Evolutionary conservation across 306 rosid species (phyloP).

Genomic region (Crotalaria pallida): DNA sequence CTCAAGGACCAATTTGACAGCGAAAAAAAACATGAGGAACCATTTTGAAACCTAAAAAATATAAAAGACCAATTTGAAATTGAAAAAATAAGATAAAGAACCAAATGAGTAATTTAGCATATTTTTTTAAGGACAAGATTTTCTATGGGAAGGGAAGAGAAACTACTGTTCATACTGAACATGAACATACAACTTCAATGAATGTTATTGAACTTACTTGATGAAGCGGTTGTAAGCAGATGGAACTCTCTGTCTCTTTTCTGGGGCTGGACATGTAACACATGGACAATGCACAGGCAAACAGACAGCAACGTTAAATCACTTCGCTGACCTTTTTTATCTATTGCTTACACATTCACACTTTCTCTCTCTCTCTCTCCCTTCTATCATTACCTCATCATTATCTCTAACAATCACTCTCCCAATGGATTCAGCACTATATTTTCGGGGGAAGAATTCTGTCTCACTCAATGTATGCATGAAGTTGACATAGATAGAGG

Average conservation of each 20-base stretch:
- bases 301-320: slow-evolving; percentile 38
- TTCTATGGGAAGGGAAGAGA: no score
- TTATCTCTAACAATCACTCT: slow-evolving; percentile 37
- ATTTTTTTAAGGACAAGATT: no score
- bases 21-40: no score
- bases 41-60: no score
- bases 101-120: no score
- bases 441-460: slow-evolving; percentile 35
- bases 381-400: slow-evolving; percentile 46
- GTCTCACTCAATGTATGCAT: slow-evolving; percentile 33
- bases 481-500: slow-evolving; percentile 22
- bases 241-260: slow-evolving; percentile 98
- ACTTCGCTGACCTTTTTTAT: slow-evolving; percentile 26
- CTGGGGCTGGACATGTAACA: slow-evolving; percentile 79
- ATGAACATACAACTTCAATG: no score
- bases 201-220: slow-evolving; percentile 54
- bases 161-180: no score
- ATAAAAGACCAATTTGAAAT: no score
- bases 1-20: no score
- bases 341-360: not conserved
- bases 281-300: slow-evolving; percentile 31
- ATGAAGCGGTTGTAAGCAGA: slow-evolving; percentile 99
- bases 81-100: no score
- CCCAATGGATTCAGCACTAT: slow-evolving; percentile 37
- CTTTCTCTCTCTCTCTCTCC: not conserved